Base-by-base conservation (phyloP, 352 stramenopile genomes). In the Globisporangium heterothallicum region DNA sequence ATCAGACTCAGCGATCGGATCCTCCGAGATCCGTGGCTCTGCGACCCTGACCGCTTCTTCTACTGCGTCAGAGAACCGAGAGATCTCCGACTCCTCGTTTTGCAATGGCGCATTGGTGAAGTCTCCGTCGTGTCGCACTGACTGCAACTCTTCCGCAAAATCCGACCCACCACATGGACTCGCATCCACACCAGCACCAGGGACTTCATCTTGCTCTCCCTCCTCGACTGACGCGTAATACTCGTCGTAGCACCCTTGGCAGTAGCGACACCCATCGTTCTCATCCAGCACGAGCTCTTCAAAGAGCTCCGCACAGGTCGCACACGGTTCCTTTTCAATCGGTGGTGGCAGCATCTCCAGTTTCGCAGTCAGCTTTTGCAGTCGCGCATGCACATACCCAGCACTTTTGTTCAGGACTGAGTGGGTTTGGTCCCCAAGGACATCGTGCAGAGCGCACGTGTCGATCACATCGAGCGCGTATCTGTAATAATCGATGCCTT, bases 191-290 rank as follows among this genome's bases (percentile, higher is more conserved):
- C n/a, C n/a, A n/a, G n/a, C n/a, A n/a, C n/a, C n/a, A n/a, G n/a
- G n/a, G n/a, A n/a, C n/a, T 34, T 34, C 29, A 34, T 34, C 29
- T 12, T 12, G 6, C 29, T 34, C 6, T 6, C 29, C 29, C 6
- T 34, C 10, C 29, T 34, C 29, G 29, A 34, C 29, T 34, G 29
- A 12, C 40, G 62, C 67, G 53, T 93, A 90, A 49, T 81, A 93
- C 32, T 61, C 73, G 14, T 89, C 70, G 40, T 75, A 93, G 50
- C 82, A 91, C 25, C 36, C 34, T 16, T 68, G 61, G 49, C 82
- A 92, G 53, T 92, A 92, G n/a, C 50, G 54, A 21, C 78, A 81
- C 4, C 72, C 78, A 44, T 92, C 78, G 19, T 68, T 72, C 29
- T 78, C 63, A 26, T 92, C 82, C 25, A 85, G 41, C 26, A 88